phyloP scores from a whole-genome alignment of 805 yeast genomes.

The Scheffersomyces amazonensis region DNA sequence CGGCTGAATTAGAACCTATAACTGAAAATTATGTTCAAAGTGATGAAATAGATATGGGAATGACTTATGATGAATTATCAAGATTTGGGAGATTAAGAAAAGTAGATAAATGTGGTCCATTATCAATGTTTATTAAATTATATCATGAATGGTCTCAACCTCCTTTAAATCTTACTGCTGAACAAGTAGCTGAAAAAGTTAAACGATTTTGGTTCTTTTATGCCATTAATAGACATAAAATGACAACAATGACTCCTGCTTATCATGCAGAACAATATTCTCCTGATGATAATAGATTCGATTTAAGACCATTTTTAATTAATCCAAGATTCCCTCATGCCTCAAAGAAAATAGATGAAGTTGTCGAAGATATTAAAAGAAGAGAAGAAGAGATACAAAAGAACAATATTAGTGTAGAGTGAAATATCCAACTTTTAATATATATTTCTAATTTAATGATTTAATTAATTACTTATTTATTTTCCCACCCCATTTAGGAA shows the following conservation, averaged over 20 bases:
- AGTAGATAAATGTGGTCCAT: conserved; percentile 94
- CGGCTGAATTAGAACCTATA: conserved; percentile 97
- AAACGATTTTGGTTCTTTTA: conserved; percentile 90
- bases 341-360: conserved; percentile 78
- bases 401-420: conserved; percentile 46
- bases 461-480: conserved; percentile 14
- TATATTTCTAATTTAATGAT: neutral
- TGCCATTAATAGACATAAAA: conserved; percentile 94
- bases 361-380: conserved; percentile 57
- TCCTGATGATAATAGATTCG: conserved; percentile 97
- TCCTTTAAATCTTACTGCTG: conserved; percentile 62
- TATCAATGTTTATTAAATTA: conserved; percentile 86
- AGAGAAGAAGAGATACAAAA: conserved; percentile 27
- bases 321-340: conserved; percentile 91
- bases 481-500: conserved; percentile 39
- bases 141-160: conserved; percentile 90
- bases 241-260: conserved; percentile 95
- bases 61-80: conserved; percentile 92
- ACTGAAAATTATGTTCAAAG: conserved; percentile 90
- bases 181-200: conserved; percentile 86
- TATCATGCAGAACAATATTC: conserved; percentile 98
- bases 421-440: conserved; percentile 1
- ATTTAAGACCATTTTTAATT: conserved; percentile 91
- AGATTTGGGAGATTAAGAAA: conserved; percentile 88
- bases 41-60: conserved; percentile 98